phyloP scores from a whole-genome alignment of 2,329 filamentous ascomycete species.

The Magnaporthales sp. region DNA sequence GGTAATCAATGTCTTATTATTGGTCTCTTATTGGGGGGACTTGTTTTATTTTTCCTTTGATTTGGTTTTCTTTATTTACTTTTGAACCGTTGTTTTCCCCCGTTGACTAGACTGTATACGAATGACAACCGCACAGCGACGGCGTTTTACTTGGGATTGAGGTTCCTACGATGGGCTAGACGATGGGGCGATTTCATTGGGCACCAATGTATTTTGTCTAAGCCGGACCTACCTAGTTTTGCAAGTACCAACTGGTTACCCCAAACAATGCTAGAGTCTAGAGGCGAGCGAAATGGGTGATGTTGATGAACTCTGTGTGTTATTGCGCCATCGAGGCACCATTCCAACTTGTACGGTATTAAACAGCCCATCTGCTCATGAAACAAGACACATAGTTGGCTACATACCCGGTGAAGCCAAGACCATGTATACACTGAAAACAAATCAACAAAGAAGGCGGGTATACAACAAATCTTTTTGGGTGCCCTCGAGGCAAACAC shows the following conservation, averaged over 20 bases:
- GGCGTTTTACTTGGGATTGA: conserved; percentile 8
- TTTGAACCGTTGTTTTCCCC: conserved; percentile 2
- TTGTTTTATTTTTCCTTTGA: conserved; percentile 5
- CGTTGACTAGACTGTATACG: neutral
- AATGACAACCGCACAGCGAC: conserved; percentile 10
- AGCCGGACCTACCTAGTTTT: too few relatives aligned
- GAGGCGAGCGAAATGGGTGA: too few relatives aligned
- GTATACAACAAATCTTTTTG: neutral
- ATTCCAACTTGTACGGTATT: too few relatives aligned
- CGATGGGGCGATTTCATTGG: neutral
- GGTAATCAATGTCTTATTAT: conserved; percentile 9
- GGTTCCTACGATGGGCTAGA: neutral
- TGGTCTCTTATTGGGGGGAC: conserved; percentile 6
- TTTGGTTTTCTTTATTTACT: neutral
- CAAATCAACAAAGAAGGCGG: neutral
- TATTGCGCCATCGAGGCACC: too few relatives aligned
- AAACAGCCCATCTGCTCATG: neutral
- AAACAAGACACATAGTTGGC: neutral
- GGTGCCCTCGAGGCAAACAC: too few relatives aligned
- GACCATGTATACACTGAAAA: neutral
- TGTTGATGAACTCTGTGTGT: too few relatives aligned
- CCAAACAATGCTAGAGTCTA: too few relatives aligned
- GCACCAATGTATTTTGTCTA: neutral
- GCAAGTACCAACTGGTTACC: too few relatives aligned
- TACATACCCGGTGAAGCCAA: neutral